phyloP scores from a whole-genome alignment of 768 basidiomycete species.

The Polyporus arcularius region DNA sequence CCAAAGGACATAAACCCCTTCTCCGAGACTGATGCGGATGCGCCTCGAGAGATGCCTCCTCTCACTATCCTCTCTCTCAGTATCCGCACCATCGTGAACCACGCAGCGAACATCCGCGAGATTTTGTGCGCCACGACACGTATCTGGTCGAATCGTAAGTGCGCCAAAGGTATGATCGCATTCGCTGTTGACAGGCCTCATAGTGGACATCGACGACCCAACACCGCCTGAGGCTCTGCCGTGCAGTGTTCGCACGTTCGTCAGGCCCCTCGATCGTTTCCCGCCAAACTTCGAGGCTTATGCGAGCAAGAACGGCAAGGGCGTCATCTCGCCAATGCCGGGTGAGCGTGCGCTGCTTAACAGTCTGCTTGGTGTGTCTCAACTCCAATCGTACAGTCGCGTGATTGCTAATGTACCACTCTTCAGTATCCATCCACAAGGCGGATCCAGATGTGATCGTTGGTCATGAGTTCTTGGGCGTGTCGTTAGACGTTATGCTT shows the following conservation, averaged over 20 bases:
- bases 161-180: not conserved
- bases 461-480: constrained; percentile 92
- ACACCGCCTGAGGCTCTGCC: constrained; percentile 87
- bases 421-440: constrained; percentile 70
- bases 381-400: not conserved
- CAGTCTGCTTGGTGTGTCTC: constrained; percentile 64
- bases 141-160: constrained; percentile 75
- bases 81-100: constrained; percentile 89
- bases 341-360: constrained; percentile 88
- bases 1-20: constrained; percentile 91
- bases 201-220: constrained; percentile 88
- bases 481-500: constrained; percentile 86
- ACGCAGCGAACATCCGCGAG: constrained; percentile 92
- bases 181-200: not conserved
- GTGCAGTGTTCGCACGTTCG: constrained; percentile 82
- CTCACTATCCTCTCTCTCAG: constrained; percentile 90
- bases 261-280: constrained; percentile 86
- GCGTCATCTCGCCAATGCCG: constrained; percentile 69
- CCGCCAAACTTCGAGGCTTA: constrained; percentile 80
- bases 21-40: constrained; percentile 64
- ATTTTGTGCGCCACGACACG: constrained; percentile 83
- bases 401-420: constrained; percentile 7
- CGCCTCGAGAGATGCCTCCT: constrained; percentile 82
- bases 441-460: constrained; percentile 94
- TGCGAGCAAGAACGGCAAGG: constrained; percentile 64